Evolutionary conservation across 345 rosid genomes (phyloP), one percentile per base, ranked within the genome.

Genomic region (Syzygium jambos): DNA sequence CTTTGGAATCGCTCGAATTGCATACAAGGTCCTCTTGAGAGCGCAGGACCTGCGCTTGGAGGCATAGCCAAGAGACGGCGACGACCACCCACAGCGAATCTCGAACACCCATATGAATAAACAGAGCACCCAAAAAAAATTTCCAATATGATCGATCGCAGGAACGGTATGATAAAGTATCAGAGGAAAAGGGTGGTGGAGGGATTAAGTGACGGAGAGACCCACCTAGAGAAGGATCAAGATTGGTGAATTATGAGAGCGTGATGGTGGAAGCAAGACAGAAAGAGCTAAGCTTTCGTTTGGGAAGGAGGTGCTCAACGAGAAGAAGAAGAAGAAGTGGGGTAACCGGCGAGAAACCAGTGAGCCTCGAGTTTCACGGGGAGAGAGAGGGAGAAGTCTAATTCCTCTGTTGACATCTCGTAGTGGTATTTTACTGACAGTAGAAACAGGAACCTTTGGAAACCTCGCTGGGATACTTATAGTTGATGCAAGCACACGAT

Each of bases 21-120:
- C 98, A 95, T 49, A 92, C 86, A 61, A 90, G 56, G 90, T 87
- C 89, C 85, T 34, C 80, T 2, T 93, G 96, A 54, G 95, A 89
- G 51, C 87, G 63, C 78, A 92, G 85, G 15, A 84, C 43, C 61
- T 30, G 90, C 87, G 90, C 80, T 54, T 89, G 90, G 86, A 88
- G 88, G 77, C 87, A 89, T 56, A 94, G 87, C 55, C 89, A 90
- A 86, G 88, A 61, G 82, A 92, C 22, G 88, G 92, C 16, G 82
- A 90, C 7, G 85, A 92, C 30, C 85, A 90, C 86, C 87, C 91
- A 90, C 52, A 89, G 34, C 59, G 51, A 90, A 88, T 87, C 90
- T 49, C 29, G 93, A 46, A 86, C 57, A 88, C 89, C 94, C 98
- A 96, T 96, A 87, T 87, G 87, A 85, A 88, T 77, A 65, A 30